Evolutionary conservation across 2,329 filamentous ascomycete genomes (phyloP), one percentile per base, ranked within the genome.

Genomic region (Aureobasidium sp.): DNA sequence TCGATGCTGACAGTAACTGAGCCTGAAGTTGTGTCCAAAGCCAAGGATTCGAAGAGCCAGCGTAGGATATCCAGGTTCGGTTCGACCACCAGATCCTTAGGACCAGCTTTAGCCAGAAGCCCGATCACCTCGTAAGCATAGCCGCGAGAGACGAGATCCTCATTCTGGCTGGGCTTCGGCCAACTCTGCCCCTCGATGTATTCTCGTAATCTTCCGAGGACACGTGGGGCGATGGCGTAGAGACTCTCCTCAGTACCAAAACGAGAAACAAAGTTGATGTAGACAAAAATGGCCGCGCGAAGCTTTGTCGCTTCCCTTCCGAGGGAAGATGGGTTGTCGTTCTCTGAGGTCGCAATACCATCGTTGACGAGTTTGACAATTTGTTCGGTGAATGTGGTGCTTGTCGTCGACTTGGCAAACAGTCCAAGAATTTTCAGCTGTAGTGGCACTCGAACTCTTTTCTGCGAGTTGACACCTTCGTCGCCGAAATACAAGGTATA

Each of bases 61-160:
- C 81, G 83, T 65, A 83, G 83, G 53, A 83, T 77, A 64, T 78
- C 83, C 67, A 79, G 80, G 13, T 77, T 72, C 2, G 76, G 71
- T 62, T 80, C 77, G 3, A 79, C 69, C 2, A 83, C 67, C 4
- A 84, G 75, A 65, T 84, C 81, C 2, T 80, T 74, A 4, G 86
- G 82, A 4, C 82, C 83, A 64, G 85, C 84, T 59, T 81, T 83
- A 0, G 88, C 85, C 25, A 97, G 74, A 15, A 94, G 81, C 0
- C 93, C 94, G 40, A 97, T 90, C 0, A 89, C 91, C 71, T 97
- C 93, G 71, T 96, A 97, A 1, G 88, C 91, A 68, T 88, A 86
- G 6, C 86, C 86, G 42, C 93, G 84, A 45, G 96, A 78, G 3
- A 82, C 80, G 58, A 86, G 76, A 64, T 84, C 81, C 57, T 83